Percentiles rank a stretch among this genome's conserved stretches.
phyloP scores from a whole-genome alignment of 352 stramenopile species.

The Phytophthora pisi region DNA sequence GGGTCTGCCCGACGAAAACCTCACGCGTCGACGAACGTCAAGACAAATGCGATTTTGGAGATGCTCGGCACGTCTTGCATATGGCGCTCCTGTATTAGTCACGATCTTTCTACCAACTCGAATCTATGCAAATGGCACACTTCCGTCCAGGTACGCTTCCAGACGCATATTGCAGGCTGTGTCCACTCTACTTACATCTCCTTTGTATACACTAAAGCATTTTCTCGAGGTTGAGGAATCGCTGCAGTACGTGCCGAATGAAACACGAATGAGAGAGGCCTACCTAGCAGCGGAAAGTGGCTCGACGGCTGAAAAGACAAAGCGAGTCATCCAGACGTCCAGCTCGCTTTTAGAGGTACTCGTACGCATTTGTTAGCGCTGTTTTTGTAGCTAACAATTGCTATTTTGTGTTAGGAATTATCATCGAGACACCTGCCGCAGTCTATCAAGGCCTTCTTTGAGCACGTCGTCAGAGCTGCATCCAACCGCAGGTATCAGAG shows the following conservation, averaged over 20 bases:
- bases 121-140: constrained; percentile 43
- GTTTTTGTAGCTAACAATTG: not conserved
- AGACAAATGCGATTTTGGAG: constrained; percentile 10
- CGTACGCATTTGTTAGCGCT: not conserved
- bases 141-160: constrained; percentile 28
- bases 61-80: constrained; percentile 29
- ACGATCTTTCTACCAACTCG: not conserved
- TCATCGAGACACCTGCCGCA: constrained; percentile 38
- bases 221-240: constrained; percentile 31
- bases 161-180: not conserved
- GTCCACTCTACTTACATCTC: constrained; percentile 4
- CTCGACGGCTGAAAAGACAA: constrained; percentile 24
- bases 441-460: constrained; percentile 47
- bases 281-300: constrained; percentile 7
- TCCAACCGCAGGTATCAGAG: constrained; percentile 36
- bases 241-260: constrained; percentile 36
- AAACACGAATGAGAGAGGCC: constrained; percentile 19
- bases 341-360: constrained; percentile 46
- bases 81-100: constrained; percentile 45
- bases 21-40: not conserved
- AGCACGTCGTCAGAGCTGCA: constrained; percentile 29
- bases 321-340: constrained; percentile 27
- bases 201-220: constrained; percentile 13
- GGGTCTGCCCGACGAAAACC: not conserved
- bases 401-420: constrained; percentile 31